Conservation (phyloP, 1,139 yeast genomes). For the Saccharomyces pastorianus region DNA sequence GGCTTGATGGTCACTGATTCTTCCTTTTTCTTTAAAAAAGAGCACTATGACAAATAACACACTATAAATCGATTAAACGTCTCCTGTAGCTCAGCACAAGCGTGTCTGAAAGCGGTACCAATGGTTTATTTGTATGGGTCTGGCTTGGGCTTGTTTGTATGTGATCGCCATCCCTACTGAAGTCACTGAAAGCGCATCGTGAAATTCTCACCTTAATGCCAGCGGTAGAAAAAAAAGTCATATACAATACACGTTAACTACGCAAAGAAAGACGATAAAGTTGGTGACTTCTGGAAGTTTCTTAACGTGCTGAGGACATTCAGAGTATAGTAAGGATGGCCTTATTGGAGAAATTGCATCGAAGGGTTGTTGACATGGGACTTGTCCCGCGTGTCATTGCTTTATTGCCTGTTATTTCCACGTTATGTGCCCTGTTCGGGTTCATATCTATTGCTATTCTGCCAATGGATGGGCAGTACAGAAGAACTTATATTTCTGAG, state of each 20-base stretch:
- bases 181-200: not conserved
- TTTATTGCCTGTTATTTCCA: conserved; percentile 53
- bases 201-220: not conserved
- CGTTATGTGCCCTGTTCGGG: conserved; percentile 54
- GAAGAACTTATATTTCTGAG: conserved; percentile 83
- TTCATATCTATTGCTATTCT: conserved; percentile 54
- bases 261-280: not conserved
- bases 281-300: not conserved
- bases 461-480: conserved; percentile 75
- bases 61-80: not conserved
- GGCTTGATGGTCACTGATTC: not conserved
- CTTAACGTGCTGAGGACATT: not conserved
- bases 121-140: not conserved
- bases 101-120: not conserved
- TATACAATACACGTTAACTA: not conserved
- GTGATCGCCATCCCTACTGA: conserved; percentile 1
- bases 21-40: not conserved
- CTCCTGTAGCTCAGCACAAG: not conserved
- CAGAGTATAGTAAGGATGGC: conserved; percentile 39
- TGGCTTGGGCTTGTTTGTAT: not conserved
- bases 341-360: conserved; percentile 46
- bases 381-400: conserved; percentile 49
- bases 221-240: not conserved
- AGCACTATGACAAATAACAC: not conserved
- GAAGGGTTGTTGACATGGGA: conserved; percentile 50